A percentile compares a stretch with the other conserved stretches of the same genome.
Evolutionary conservation across 2,329 filamentous ascomycete genomes (phyloP).

Genomic region (Talaromyces sp.): DNA sequence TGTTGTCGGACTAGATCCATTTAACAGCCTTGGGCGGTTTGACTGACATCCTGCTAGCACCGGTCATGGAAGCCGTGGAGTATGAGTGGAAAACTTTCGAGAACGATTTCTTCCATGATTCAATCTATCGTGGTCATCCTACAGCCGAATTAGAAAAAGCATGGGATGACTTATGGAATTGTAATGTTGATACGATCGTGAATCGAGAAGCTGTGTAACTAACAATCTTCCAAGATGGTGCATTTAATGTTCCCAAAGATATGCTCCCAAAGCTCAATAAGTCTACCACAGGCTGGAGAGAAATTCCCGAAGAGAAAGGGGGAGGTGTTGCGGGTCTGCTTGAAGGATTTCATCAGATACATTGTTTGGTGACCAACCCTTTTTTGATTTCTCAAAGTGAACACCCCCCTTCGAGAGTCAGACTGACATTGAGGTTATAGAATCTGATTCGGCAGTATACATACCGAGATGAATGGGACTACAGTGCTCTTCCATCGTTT

Average conservation of each 20-base stretch:
- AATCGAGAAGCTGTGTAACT: background rate
- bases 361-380: background rate
- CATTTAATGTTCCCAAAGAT: background rate
- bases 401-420: background rate
- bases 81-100: background rate
- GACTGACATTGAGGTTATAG: background rate
- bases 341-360: constrained; percentile 7
- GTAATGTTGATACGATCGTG: background rate
- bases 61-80: constrained; percentile 1
- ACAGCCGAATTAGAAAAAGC: background rate
- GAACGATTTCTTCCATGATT: background rate
- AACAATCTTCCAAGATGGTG: background rate
- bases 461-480: background rate
- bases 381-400: background rate
- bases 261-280: background rate
- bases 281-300: background rate
- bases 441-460: constrained; percentile 6
- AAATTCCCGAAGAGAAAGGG: background rate
- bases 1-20: background rate
- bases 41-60: background rate
- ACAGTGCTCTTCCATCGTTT: background rate
- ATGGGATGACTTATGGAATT: constrained; percentile 5
- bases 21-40: background rate
- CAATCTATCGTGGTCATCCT: background rate
- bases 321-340: background rate